These are phyloP conservation scores for Myxozyma geophila DNA, from an alignment of 805 yeast species.

Conservation along the genomic window DNA sequence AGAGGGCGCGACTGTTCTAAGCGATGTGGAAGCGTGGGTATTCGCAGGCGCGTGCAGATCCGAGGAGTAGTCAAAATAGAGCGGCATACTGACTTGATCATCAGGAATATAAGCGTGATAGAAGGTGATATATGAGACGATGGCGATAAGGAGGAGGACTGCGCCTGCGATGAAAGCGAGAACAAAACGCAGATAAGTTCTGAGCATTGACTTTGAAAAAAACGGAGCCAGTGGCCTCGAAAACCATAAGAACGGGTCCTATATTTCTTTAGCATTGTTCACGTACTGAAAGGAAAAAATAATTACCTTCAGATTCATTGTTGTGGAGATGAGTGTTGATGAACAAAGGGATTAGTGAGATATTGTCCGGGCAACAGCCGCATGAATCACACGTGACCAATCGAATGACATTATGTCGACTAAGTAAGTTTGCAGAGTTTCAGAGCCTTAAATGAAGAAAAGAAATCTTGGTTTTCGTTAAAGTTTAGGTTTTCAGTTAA, in stretches of 20 bases:
- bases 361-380: background rate
- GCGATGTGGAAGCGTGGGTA: background rate
- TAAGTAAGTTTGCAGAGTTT: background rate
- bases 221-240: slow-evolving; percentile 7
- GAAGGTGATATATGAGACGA: slow-evolving; percentile 25
- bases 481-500: no score
- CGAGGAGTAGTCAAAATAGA: slow-evolving; percentile 24
- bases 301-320: no score
- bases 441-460: background rate
- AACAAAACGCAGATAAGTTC: slow-evolving; percentile 24
- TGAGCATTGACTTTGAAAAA: slow-evolving; percentile 23
- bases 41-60: background rate
- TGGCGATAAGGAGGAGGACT: slow-evolving; percentile 15
- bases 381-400: no score
- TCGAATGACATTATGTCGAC: background rate
- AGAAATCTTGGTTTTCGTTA: no score
- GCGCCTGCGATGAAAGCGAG: slow-evolving; percentile 14
- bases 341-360: background rate
- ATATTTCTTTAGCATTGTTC: background rate
- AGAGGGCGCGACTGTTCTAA: background rate
- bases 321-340: background rate
- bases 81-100: slow-evolving; percentile 26
- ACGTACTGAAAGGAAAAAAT: background rate
- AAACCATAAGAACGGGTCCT: slow-evolving; percentile 8
- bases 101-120: slow-evolving; percentile 30